Percentiles rank a stretch among this genome's conserved stretches.
These are phyloP conservation scores for Pythium guiyangense DNA, from an alignment of 352 stramenopile species.

Conservation along the genomic window DNA sequence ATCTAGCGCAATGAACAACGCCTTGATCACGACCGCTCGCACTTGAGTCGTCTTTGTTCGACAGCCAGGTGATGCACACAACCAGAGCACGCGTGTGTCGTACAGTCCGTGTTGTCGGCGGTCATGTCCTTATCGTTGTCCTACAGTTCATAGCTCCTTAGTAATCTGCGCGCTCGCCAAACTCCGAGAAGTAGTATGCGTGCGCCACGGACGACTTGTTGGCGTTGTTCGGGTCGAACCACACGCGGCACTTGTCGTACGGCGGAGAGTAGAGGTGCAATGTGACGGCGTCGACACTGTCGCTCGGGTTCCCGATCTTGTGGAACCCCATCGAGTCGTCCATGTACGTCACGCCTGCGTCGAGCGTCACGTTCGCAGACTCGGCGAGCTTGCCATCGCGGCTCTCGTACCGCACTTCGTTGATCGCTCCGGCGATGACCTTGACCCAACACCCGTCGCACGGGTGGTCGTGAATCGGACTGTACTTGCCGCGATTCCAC, in stretches of 20 bases:
- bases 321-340: conserved; percentile 76
- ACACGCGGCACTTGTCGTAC: conserved; percentile 75
- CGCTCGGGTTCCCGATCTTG: conserved; percentile 71
- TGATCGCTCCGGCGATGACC: conserved; percentile 57
- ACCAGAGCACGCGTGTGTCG: not conserved
- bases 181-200: conserved; percentile 76
- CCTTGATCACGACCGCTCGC: no score
- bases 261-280: conserved; percentile 85
- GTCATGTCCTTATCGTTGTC: no score
- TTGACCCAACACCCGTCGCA: conserved; percentile 85
- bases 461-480: conserved; percentile 86
- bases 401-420: conserved; percentile 65
- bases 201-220: conserved; percentile 53
- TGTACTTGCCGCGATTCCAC: conserved; percentile 84
- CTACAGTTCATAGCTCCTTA: conserved; percentile 7
- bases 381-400: conserved; percentile 20
- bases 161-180: conserved; percentile 49
- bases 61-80: not conserved
- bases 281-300: conserved; percentile 45
- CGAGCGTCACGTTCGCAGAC: conserved; percentile 24
- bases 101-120: no score
- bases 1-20: no score
- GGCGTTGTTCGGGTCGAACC: conserved; percentile 57
- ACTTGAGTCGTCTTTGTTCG: no score
- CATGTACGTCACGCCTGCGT: conserved; percentile 44